Conservation (phyloP, 2,329 filamentous ascomycete genomes). For the Bimuria novae-zelandiae region DNA sequence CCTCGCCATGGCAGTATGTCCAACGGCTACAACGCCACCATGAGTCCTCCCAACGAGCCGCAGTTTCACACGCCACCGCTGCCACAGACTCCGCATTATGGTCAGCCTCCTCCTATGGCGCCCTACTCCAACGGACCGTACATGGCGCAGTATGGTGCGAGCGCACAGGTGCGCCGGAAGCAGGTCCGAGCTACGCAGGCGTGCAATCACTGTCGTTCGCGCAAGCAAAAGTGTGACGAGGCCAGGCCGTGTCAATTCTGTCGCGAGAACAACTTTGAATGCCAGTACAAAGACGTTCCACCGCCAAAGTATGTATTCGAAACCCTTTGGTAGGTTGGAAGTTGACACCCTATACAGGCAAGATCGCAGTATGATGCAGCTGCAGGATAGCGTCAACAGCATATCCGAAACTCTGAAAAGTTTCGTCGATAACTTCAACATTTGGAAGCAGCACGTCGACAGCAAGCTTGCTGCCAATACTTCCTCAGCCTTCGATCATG, state of each 20-base stretch:
- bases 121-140: conserved; percentile 34
- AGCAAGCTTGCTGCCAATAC: conserved; percentile 26
- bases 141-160: conserved; percentile 32
- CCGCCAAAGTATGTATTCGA: conserved; percentile 77
- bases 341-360: conserved; percentile 40
- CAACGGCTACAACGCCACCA: conserved; percentile 39
- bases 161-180: conserved; percentile 35
- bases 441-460: conserved; percentile 41
- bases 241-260: conserved; percentile 61
- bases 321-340: neutral
- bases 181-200: conserved; percentile 60
- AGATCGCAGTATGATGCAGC: conserved; percentile 57
- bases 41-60: conserved; percentile 39
- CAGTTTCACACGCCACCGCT: conserved; percentile 38
- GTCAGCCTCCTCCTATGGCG: conserved; percentile 25
- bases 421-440: conserved; percentile 38
- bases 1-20: conserved; percentile 35
- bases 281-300: conserved; percentile 88
- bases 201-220: conserved; percentile 59
- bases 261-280: conserved; percentile 81
- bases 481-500: conserved; percentile 26
- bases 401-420: conserved; percentile 37
- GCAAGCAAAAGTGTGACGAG: conserved; percentile 51
- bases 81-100: conserved; percentile 35
- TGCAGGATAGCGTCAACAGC: conserved; percentile 51